Base-by-base conservation (phyloP, 331 rosid species). In the Saraca asoca region DNA sequence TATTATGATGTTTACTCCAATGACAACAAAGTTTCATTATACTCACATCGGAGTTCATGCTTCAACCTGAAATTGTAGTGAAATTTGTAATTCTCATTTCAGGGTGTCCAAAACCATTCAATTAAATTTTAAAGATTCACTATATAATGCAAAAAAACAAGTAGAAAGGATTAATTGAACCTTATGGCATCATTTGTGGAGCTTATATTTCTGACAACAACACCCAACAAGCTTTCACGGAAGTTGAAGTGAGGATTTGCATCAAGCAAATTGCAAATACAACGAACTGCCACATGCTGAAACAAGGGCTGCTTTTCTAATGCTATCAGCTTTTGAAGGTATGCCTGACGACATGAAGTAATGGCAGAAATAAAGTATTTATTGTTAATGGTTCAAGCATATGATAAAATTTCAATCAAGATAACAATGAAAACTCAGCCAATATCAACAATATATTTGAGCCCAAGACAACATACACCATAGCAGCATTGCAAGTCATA, bases 191-290 rank as follows among this genome's bases (percentile, higher is more conserved):
- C 88, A 54, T 85, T 79, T 31, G 69, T 64, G 78, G 97, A 88
- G 78, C 91, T 75, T 76, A 94, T 81, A 77, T 86, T 90, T 69
- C 82, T 85, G 66, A 88, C 83, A 53, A 88, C 87, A 67, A 82
- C 74, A 51, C 49, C 86, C 80, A 94, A 71, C 89, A 90, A 83
- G 79, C 82, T 85, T 82, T 90, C 96, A 11, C 83, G 85, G 54
- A 80, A 94, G 83, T 94, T 94, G 87, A 90, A 94, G 71, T 90
- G 93, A 37, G 97, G 95, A 73, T 79, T 80, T 75, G 92, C 88
- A 41, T 90, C 99, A 41, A 94, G 97, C 84, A 94, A 85, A 52
- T 80, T 62, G 80, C 96, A 88, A 54, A 94, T 75, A 80, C 97
- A 88, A 45, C 91, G 91, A 64, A 90, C 74, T 41, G 86, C 97